These are phyloP conservation scores for Citrus sp. DNA, from an alignment of 345 rosid genomes.

Conservation along the genomic window DNA sequence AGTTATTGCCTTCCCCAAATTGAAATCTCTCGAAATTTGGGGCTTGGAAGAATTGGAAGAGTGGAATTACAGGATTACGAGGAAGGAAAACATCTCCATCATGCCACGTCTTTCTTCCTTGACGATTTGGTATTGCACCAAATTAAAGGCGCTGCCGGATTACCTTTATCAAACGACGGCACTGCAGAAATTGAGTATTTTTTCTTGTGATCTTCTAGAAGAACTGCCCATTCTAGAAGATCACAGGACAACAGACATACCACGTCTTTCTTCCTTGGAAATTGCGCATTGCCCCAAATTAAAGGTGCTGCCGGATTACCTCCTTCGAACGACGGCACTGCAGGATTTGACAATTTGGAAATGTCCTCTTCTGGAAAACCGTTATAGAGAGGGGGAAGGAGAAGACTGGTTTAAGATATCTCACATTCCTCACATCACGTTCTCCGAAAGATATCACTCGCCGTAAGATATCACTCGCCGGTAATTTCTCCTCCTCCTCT, in stretches of 20 bases:
- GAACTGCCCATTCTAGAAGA: too few relatives aligned
- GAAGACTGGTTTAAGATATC: neutral
- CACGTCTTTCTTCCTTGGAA: too few relatives aligned
- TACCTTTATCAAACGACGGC: neutral
- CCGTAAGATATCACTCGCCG: too few relatives aligned
- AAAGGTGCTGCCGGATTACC: too few relatives aligned
- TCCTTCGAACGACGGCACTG: too few relatives aligned
- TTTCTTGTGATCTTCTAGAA: neutral
- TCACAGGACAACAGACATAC: too few relatives aligned
- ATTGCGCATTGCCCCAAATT: too few relatives aligned
- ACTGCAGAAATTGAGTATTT: neutral
- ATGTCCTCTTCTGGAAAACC: too few relatives aligned
- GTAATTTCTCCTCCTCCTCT: too few relatives aligned
- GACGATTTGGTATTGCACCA: rapidly evolving
- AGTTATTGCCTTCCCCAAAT: too few relatives aligned
- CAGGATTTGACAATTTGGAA: rapidly evolving
- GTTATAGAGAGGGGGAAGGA: neutral
- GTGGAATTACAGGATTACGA: constrained; percentile 3
- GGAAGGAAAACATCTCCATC: neutral
- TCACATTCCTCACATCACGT: neutral
- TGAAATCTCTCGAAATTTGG: too few relatives aligned
- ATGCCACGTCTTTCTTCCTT: constrained; percentile 11
- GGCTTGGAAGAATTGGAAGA: neutral
- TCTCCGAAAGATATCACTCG: too few relatives aligned
- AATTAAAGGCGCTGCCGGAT: neutral